These are phyloP conservation scores for Aspergillus fumigatus DNA, from an alignment of 2,329 filamentous ascomycete genomes.

Conservation along the genomic window DNA sequence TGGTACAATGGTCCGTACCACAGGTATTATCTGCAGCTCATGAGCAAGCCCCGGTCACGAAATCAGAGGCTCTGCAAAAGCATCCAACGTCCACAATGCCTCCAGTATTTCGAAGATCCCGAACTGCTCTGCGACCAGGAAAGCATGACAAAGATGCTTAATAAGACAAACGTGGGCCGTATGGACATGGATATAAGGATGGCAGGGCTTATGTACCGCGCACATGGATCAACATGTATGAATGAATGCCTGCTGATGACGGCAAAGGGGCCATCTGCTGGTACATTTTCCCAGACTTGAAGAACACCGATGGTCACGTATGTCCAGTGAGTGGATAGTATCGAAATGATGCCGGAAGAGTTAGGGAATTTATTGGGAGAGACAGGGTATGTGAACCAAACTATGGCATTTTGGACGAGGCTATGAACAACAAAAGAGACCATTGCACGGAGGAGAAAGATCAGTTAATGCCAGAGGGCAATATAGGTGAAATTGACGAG, in stretches of 20 bases:
- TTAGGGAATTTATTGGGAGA: constrained; percentile 21
- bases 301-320: constrained; percentile 21
- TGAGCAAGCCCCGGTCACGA: too few relatives aligned
- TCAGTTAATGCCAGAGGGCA: not conserved
- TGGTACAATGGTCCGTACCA: too few relatives aligned
- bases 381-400: constrained; percentile 17
- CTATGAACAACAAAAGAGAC: constrained; percentile 3
- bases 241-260: constrained; percentile 23
- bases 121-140: constrained; percentile 18
- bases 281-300: constrained; percentile 27
- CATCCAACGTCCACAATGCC: too few relatives aligned
- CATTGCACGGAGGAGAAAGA: not conserved
- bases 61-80: too few relatives aligned
- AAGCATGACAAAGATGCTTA: constrained; percentile 18
- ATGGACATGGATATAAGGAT: constrained; percentile 12
- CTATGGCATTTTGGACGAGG: constrained; percentile 18
- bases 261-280: constrained; percentile 23
- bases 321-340: constrained; percentile 23
- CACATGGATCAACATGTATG: constrained; percentile 26
- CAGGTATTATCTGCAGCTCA: too few relatives aligned
- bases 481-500: not conserved
- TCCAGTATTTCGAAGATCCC: too few relatives aligned
- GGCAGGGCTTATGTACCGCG: constrained; percentile 18
- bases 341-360: constrained; percentile 14
- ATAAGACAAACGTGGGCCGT: constrained; percentile 14